Base-by-base conservation (phyloP, 345 rosid genomes). In the Syzygium oleosum region DNA sequence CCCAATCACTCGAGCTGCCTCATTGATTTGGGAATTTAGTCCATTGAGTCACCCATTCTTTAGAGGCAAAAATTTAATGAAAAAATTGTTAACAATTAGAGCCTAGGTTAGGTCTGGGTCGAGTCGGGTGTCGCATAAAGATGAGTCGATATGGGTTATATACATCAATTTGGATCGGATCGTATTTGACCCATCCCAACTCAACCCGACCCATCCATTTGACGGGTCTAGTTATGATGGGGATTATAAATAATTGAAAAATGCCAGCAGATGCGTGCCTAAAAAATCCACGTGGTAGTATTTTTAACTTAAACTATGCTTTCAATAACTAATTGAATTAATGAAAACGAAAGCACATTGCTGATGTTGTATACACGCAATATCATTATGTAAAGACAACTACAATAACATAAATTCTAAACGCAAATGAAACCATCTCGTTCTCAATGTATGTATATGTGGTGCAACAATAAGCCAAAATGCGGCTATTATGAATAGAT, bases 41-140 rank as follows among this genome's bases (percentile, higher is more conserved):
- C 8, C 8, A 55, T 55, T 10, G 59, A 21, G 59, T 11, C 8
- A 21, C 12, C 59, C 27, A 55, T 21, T 8, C 13, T 58, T 23
- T 58, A 58, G 7, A 58, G 63, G 6, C n/a, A 58, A 58, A 11
- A 58, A 58, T 25, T 58, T 58, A 58, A 58, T n/a, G 2, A 56
- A 23, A 56, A 23, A 58, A 11, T 2, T 11, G 2, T 25, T 25
- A 58, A 58, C 12, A 58, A 25, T 58, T 58, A 29, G 12, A 58
- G 65, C 68, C 17, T 16, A 6, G n/a, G 2, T n/a, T n/a, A 34
- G 59, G 27, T 55, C 5, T 55, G 23, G 23, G 22, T 22, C 22
- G 59, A 27, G 27, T 58, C 0, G 15, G 15, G n/a, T 58, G 3
- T 0, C 3, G 4, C 4, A 61, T 2, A n/a, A 61, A 27, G 6